A percentile compares a stretch with the other conserved stretches of the same genome.
Conservation (phyloP, 352 stramenopile species). For the Halophytophthora batemanensis region DNA sequence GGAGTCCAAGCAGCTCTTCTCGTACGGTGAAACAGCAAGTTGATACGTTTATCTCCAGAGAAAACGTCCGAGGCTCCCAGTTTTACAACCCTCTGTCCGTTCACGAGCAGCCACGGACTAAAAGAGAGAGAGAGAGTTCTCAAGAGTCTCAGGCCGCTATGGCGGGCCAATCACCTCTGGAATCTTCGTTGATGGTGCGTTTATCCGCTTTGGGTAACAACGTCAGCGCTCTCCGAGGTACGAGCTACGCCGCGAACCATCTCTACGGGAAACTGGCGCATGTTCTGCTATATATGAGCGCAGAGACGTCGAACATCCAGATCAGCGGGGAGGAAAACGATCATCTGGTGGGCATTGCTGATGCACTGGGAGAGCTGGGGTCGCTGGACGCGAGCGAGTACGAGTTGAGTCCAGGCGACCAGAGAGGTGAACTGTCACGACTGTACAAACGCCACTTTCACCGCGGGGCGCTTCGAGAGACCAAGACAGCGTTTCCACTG, state of each 20-base stretch:
- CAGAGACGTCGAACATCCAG: constrained; percentile 16
- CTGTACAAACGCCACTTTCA: constrained; percentile 60
- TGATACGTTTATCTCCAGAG: constrained; percentile 55
- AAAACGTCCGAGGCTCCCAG: constrained; percentile 36
- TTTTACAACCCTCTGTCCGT: constrained; percentile 47
- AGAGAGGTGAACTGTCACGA: constrained; percentile 43
- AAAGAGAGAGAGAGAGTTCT: not conserved
- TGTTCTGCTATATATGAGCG: constrained; percentile 53
- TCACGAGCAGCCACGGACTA: constrained; percentile 1
- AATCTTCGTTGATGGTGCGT: constrained; percentile 17
- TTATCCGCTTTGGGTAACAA: constrained; percentile 25
- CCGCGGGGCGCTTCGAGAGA: constrained; percentile 51
- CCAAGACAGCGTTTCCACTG: constrained; percentile 36
- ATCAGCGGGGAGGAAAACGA: constrained; percentile 4
- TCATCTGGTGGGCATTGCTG: constrained; percentile 35
- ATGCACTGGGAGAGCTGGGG: constrained; percentile 67
- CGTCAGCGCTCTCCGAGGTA: constrained; percentile 27
- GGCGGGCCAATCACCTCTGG: not conserved
- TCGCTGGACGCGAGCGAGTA: constrained; percentile 54
- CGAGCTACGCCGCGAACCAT: constrained; percentile 12
- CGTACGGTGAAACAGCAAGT: constrained; percentile 39
- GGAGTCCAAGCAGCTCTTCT: not conserved
- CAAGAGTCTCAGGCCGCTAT: not conserved
- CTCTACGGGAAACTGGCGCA: constrained; percentile 45
- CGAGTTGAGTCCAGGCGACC: constrained; percentile 52